Conservation (phyloP, 345 rosid genomes). For the Moringa oleifera region DNA sequence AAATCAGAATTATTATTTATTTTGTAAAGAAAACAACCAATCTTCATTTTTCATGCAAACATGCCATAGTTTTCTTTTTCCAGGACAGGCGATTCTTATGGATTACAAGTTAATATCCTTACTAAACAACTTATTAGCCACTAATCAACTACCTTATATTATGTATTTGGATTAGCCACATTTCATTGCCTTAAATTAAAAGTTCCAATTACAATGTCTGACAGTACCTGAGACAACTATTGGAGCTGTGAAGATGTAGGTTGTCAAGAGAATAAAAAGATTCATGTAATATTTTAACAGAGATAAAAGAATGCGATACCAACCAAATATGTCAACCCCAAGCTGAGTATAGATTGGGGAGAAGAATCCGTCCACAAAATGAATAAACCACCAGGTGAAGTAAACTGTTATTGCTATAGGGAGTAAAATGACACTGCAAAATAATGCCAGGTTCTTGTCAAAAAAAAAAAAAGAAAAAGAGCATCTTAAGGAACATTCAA, state of each 20-base stretch:
- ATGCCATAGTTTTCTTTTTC: no score
- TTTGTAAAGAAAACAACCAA: no score
- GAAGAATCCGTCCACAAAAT: conserved; percentile 65
- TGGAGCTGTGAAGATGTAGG: background rate
- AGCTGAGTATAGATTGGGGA: conserved; percentile 68
- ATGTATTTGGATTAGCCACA: no score
- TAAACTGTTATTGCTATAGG: conserved; percentile 73
- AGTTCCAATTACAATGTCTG: no score
- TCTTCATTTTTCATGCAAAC: background rate
- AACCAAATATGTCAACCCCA: conserved; percentile 66
- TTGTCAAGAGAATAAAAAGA: background rate
- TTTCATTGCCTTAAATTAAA: no score
- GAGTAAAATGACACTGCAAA: conserved; percentile 59
- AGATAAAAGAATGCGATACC: conserved; percentile 7
- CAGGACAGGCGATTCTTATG: background rate
- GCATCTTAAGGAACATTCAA: no score
- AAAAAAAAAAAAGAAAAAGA: no score
- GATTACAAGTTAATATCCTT: background rate
- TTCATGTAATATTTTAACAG: background rate
- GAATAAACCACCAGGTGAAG: conserved; percentile 74
- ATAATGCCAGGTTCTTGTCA: conserved; percentile 3
- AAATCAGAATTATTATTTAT: no score
- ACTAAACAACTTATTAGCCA: background rate
- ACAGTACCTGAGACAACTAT: no score
- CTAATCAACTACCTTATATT: background rate